Conservation (phyloP, 805 yeast genomes). For the Lachancea waltii region DNA sequence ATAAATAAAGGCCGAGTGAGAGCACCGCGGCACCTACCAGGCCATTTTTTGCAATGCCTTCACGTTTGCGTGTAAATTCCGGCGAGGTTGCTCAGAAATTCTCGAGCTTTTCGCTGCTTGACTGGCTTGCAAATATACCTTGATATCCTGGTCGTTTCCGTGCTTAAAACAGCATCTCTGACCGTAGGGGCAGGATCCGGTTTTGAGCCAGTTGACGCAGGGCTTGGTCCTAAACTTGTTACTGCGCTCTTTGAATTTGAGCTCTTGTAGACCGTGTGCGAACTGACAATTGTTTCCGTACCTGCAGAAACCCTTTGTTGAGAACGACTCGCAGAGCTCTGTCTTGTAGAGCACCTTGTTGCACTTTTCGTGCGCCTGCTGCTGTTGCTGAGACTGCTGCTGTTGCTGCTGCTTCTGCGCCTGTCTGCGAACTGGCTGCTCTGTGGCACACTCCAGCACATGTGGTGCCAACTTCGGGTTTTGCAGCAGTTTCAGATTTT, state of each 20-base stretch:
- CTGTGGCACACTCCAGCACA: constrained; percentile 6
- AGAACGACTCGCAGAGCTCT: constrained; percentile 76
- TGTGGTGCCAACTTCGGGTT: constrained; percentile 16
- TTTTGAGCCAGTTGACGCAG: constrained; percentile 80
- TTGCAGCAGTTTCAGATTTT: constrained; percentile 19
- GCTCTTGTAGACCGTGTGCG: constrained; percentile 81
- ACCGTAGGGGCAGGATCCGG: constrained; percentile 82
- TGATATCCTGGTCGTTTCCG: constrained; percentile 38
- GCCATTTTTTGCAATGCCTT: constrained; percentile 28
- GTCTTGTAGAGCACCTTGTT: constrained; percentile 80
- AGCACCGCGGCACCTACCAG: constrained; percentile 18
- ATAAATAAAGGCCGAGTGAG: constrained; percentile 3
- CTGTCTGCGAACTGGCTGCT: constrained; percentile 1
- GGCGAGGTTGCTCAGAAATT: constrained; percentile 9
- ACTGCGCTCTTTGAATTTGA: constrained; percentile 58
- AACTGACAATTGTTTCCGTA: constrained; percentile 90
- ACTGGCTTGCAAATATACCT: constrained; percentile 26
- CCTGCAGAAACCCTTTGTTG: constrained; percentile 67
- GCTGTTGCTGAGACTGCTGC: constrained; percentile 4
- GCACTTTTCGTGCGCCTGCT: constrained; percentile 17
- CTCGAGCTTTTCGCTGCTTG: constrained; percentile 5
- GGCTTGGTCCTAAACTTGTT: constrained; percentile 87
- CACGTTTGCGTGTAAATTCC: constrained; percentile 27
- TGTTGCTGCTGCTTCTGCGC: constrained; percentile 2
- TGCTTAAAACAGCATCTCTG: constrained; percentile 90